These are phyloP conservation scores for Tylopilus vinaceipallidus DNA, from an alignment of 768 basidiomycete genomes.

Conservation along the genomic window DNA sequence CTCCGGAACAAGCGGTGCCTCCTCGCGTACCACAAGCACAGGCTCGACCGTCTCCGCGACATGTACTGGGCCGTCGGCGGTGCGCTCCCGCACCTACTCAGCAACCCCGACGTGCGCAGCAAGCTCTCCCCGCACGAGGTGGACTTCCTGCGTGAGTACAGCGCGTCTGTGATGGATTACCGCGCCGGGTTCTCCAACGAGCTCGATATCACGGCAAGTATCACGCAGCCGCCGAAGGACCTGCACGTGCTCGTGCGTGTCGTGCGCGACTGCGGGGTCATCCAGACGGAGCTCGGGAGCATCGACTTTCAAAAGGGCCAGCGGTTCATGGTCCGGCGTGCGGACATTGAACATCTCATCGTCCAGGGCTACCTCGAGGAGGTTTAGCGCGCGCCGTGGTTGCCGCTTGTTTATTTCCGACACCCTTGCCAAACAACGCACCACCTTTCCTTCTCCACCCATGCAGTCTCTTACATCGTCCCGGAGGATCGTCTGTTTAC, in stretches of 20 bases:
- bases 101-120: constrained; percentile 61
- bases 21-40: constrained; percentile 88
- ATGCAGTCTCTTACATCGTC: constrained; percentile 14
- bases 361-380: constrained; percentile 92
- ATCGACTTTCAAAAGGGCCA: constrained; percentile 91
- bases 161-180: constrained; percentile 77
- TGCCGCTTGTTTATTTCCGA: constrained; percentile 22
- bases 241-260: constrained; percentile 87
- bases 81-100: constrained; percentile 79
- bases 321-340: constrained; percentile 82
- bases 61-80: constrained; percentile 91
- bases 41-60: constrained; percentile 78
- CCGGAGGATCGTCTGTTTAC: neutral
- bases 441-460: neutral
- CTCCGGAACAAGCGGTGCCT: constrained; percentile 94
- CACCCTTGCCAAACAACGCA: constrained; percentile 25
- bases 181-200: constrained; percentile 82
- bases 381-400: constrained; percentile 48
- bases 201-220: constrained; percentile 82
- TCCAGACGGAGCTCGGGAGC: constrained; percentile 88
- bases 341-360: constrained; percentile 92
- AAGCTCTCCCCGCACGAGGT: constrained; percentile 79
- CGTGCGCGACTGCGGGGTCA: constrained; percentile 83
- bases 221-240: constrained; percentile 84
- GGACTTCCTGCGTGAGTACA: constrained; percentile 83